Evolutionary conservation across 2,329 filamentous ascomycete genomes (phyloP).

Genomic region (Fusarium nygamai): DNA sequence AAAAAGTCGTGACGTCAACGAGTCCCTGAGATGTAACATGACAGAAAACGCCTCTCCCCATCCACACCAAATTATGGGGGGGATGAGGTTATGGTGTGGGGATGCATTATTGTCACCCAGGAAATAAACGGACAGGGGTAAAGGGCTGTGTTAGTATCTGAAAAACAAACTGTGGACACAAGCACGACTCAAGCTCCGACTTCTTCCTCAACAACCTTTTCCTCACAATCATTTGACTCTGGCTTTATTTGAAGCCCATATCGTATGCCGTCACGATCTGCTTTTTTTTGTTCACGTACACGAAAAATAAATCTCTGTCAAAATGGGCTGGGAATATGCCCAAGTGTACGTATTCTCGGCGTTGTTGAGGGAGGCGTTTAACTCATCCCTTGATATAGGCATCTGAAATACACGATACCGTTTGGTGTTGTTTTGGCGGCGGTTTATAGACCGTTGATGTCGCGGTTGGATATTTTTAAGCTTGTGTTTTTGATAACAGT

Average conservation of each 20-base stretch:
- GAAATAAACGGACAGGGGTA: neutral
- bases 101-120: neutral
- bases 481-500: slow-evolving; percentile 34
- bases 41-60: neutral
- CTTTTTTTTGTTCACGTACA: neutral
- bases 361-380: neutral
- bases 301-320: slow-evolving; percentile 19
- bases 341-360: slow-evolving; percentile 27
- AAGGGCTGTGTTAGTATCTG: neutral
- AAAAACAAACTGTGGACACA: slow-evolving; percentile 5
- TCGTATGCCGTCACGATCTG: neutral
- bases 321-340: slow-evolving; percentile 38
- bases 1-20: slow-evolving; percentile 37
- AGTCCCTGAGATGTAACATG: neutral
- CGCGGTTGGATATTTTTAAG: slow-evolving; percentile 28
- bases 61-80: neutral
- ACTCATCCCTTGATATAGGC: slow-evolving; percentile 16
- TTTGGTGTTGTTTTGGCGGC: slow-evolving; percentile 16
- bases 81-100: neutral
- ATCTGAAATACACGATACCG: slow-evolving; percentile 40
- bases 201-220: neutral
- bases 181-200: neutral
- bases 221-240: neutral
- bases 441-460: slow-evolving; percentile 30
- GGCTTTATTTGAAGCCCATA: neutral